These are phyloP conservation scores for Pachysolen tannophilus DNA, from an alignment of 805 yeast genomes.

Conservation along the genomic window DNA sequence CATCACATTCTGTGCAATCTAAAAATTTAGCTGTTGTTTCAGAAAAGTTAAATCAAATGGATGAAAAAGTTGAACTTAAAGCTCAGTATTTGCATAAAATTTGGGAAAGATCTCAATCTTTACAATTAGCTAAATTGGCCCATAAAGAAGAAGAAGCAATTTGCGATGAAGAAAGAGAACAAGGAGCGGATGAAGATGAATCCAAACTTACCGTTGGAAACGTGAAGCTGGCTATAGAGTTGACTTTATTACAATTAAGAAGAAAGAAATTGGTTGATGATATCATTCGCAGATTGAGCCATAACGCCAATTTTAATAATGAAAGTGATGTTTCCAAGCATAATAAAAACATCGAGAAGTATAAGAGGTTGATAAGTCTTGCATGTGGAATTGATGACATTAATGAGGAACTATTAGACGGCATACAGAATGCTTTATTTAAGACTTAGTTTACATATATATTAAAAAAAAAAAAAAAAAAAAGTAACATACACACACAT, in stretches of 20 bases:
- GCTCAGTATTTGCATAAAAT: constrained; percentile 27
- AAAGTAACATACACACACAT: too few relatives aligned
- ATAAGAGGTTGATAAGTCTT: constrained; percentile 67
- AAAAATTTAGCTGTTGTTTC: too few relatives aligned
- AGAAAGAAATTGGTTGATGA: constrained; percentile 3
- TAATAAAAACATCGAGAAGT: constrained; percentile 31
- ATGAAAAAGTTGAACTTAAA: constrained; percentile 17
- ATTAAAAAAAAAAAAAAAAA: too few relatives aligned
- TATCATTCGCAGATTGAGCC: constrained; percentile 1
- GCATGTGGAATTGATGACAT: constrained; percentile 80
- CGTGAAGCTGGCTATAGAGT: constrained; percentile 2
- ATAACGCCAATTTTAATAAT: background rate
- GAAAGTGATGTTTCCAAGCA: background rate
- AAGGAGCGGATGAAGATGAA: constrained; percentile 1
- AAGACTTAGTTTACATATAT: too few relatives aligned
- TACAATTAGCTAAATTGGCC: constrained; percentile 48
- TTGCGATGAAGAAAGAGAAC: constrained; percentile 5
- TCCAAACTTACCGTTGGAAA: background rate
- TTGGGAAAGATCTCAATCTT: constrained; percentile 56
- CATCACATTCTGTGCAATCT: too few relatives aligned
- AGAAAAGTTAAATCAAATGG: too few relatives aligned
- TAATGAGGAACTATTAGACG: constrained; percentile 70
- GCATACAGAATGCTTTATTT: constrained; percentile 46
- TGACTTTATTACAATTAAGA: constrained; percentile 6
- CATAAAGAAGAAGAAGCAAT: constrained; percentile 39